Evolutionary conservation across 2,329 filamentous ascomycete species (phyloP), one percentile per base, ranked within the genome.

Genomic region (Penicillium brevicompactum): DNA sequence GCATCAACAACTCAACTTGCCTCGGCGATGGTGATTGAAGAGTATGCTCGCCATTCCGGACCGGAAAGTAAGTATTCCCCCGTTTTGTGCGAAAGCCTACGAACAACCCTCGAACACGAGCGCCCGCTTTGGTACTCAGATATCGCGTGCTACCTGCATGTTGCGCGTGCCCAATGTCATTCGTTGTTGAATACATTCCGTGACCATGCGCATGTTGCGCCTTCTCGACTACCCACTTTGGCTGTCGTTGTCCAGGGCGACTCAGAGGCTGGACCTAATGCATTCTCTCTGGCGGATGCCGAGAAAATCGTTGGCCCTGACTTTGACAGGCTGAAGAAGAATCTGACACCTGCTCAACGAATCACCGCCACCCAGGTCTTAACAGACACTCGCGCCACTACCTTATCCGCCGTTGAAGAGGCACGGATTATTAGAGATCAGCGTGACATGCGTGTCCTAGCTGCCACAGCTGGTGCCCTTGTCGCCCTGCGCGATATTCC

Each of bases 201-300:
- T 64, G 93, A 97, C 64, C 87, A 92, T 67, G 92, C 90, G 37
- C 92, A 94, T 70, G 87, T 96, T 1, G 83, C 89, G 21, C 83
- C 86, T 46, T 81, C 83, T 58, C 90, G 88, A 69, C 78, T 97
- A 40, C 93, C 95, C 1, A 82, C 82, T 5, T 83, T 97, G 45
- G 91, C 94, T 21, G 91, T 96, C 2, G 86, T 99, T 16, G 93
- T 97, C 8, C 94, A 99, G 75, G 94, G 94, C 30, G 93, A 97
- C 68, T 82, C 89, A 5, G 90, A 95, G 68, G 93, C 94, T 34
- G 93, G 94, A 0, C 92, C 93, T 9, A 93, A 87, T 65, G 93
- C 94, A 6, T 99, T 99, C 72, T 95, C 92, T 1, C 83, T 97
- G 49, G 77, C 83, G 1, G 91, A 93, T 63, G 94, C 92, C 1